Evolutionary conservation across 2,329 filamentous ascomycete species (phyloP), one percentile per base, ranked within the genome.

Genomic region (Penicillium decumbens): DNA sequence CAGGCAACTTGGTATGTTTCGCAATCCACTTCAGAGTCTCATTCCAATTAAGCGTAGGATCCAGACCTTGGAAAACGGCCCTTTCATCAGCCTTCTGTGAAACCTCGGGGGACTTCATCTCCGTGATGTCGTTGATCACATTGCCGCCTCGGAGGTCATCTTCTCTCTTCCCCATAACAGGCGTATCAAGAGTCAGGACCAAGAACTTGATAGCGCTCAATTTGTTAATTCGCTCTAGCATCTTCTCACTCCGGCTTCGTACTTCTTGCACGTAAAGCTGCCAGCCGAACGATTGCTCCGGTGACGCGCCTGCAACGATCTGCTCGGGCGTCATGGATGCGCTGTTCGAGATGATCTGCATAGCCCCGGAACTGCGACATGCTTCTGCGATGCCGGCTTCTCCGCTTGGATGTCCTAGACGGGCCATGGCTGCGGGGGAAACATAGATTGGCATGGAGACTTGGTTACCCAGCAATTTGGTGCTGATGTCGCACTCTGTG

Each of bases 251-350:
- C 78, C 95, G 95, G 58, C 80, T 78, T 25, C 89, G 81, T 58
- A 93, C 86, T 40, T 81, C 87, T 67, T 96, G 90, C 28, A 95
- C 88, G 72, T 98, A 97, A 15, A 98, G 74, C 74, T 98, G 92
- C 89, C 90, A 97, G 9, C 92, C 92, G 66, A 97, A 95, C 1
- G 91, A 75, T 66, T 95, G 90, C 2, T 80, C 85, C 0, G 82
- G 79, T 2, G 72, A 63, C 0, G 88, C 85, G 53, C 83, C 85
- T 39, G 84, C 80, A 10, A 92, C 83, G 55, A 96, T 89, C 69
- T 96, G 87, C 73, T 96, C 91, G 0, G 90, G 90, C 1, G 88
- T 93, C 84, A 93, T 89, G 46, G 85, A 90, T 0, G 92, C 89
- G 70, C 96, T 97, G 73, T 95, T 93, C 50, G 87, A 88, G 51